phyloP scores from a whole-genome alignment of 306 rosid species.

The Glycine tomentella region DNA sequence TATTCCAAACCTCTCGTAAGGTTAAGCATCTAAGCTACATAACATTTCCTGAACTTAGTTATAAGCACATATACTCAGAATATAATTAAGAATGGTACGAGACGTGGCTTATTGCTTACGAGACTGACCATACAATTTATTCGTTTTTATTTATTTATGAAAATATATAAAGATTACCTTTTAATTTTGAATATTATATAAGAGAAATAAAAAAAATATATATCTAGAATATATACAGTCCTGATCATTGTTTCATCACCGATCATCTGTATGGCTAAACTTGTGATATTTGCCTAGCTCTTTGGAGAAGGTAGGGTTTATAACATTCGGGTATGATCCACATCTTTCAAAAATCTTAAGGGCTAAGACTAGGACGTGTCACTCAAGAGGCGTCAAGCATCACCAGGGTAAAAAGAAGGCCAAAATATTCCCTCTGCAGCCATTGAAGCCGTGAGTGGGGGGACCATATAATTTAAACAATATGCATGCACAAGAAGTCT shows the following conservation, averaged over 20 bases:
- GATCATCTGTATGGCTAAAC: background rate
- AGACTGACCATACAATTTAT: too few species aligned
- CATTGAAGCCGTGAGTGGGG: constrained; percentile 40
- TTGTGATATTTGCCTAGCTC: background rate
- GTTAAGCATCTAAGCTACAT: background rate
- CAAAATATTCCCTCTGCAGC: constrained; percentile 44
- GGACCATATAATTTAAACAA: constrained; percentile 44
- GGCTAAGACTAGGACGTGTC: constrained; percentile 54
- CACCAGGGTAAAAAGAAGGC: constrained; percentile 37
- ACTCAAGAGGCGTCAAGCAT: constrained; percentile 47
- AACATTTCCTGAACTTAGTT: background rate
- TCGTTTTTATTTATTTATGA: too few species aligned
- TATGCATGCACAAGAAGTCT: constrained; percentile 29
- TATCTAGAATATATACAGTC: background rate
- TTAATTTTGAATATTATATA: background rate
- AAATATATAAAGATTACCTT: too few species aligned
- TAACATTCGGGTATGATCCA: background rate
- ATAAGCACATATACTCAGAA: background rate
- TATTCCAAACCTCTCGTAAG: background rate
- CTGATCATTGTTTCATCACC: background rate
- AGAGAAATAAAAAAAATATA: background rate
- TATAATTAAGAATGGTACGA: background rate
- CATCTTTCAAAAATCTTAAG: constrained; percentile 31
- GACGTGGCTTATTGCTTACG: background rate
- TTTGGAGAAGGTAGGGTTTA: constrained; percentile 15